A percentile compares a stretch with the other conserved stretches of the same genome.
Evolutionary conservation across 139 green algal species (phyloP).

Genomic region (Ettlia oleoabundans): DNA sequence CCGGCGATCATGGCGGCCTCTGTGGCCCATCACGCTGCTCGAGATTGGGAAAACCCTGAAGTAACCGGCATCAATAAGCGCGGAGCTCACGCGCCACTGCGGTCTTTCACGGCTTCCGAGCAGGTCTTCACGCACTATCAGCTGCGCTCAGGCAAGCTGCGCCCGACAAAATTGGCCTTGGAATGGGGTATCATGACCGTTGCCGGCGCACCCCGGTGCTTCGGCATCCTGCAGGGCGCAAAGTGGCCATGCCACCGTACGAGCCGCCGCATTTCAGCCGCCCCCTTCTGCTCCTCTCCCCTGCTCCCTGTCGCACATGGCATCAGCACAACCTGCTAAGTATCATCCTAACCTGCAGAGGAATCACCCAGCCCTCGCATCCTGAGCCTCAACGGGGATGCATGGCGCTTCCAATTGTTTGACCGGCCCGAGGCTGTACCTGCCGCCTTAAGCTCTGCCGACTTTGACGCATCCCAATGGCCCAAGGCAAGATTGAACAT

Average conservation of each 20-base stretch:
- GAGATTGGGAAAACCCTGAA: constrained; percentile 79
- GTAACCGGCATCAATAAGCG: constrained; percentile 75
- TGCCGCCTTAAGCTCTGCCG: constrained; percentile 42
- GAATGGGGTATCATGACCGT: not conserved
- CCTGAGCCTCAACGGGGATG: constrained; percentile 53
- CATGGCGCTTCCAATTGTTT: constrained; percentile 76
- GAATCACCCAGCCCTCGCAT: not conserved
- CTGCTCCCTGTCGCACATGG: not conserved
- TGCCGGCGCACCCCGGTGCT: too few species aligned
- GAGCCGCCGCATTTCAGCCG: too few species aligned
- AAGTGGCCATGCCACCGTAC: too few species aligned
- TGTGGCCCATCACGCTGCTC: not conserved
- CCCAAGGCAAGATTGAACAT: constrained; percentile 36
- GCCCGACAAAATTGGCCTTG: not conserved
- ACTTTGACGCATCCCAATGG: constrained; percentile 62
- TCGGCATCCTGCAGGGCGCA: too few species aligned
- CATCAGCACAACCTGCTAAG: not conserved
- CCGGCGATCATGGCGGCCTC: too few species aligned
- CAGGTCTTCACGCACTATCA: constrained; percentile 21
- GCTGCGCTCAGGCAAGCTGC: not conserved
- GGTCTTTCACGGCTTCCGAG: constrained; percentile 52
- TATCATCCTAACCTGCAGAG: not conserved
- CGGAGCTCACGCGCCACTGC: constrained; percentile 62
- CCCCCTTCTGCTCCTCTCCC: not conserved
- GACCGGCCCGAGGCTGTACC: constrained; percentile 62